These are phyloP conservation scores for Malus hybrid DNA, from an alignment of 331 rosid genomes.

Conservation along the genomic window DNA sequence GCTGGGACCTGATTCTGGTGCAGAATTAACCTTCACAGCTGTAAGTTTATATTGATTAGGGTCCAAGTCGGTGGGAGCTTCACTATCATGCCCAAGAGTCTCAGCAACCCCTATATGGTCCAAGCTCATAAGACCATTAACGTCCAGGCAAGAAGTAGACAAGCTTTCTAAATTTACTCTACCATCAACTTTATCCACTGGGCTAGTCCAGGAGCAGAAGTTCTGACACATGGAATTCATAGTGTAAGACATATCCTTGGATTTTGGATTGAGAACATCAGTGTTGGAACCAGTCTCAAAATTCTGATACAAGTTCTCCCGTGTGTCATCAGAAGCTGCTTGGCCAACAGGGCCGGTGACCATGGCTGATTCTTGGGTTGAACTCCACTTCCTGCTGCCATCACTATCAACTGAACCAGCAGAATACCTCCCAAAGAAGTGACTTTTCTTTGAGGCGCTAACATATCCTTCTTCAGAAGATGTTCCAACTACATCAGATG, in stretches of 20 bases:
- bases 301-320: constrained; percentile 44
- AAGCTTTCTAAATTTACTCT: constrained; percentile 49
- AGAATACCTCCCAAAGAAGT: constrained; percentile 73
- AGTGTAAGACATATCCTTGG: constrained; percentile 40
- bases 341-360: constrained; percentile 49
- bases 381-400: constrained; percentile 89
- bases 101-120: constrained; percentile 47
- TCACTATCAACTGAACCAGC: constrained; percentile 87
- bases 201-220: constrained; percentile 44
- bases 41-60: constrained; percentile 38
- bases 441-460: constrained; percentile 66
- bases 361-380: constrained; percentile 63
- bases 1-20: constrained; percentile 69
- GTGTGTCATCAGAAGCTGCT: constrained; percentile 53
- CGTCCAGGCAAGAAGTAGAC: constrained; percentile 47
- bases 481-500: constrained; percentile 92
- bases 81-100: constrained; percentile 37
- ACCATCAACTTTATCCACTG: constrained; percentile 41
- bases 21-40: constrained; percentile 35
- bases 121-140: constrained; percentile 37
- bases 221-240: constrained; percentile 43
- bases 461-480: constrained; percentile 91
- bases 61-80: constrained; percentile 44
- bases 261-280: constrained; percentile 39
- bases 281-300: constrained; percentile 46